phyloP scores from a whole-genome alignment of 495 filamentous ascomycete species.

The Clavariopsis aquatica region DNA sequence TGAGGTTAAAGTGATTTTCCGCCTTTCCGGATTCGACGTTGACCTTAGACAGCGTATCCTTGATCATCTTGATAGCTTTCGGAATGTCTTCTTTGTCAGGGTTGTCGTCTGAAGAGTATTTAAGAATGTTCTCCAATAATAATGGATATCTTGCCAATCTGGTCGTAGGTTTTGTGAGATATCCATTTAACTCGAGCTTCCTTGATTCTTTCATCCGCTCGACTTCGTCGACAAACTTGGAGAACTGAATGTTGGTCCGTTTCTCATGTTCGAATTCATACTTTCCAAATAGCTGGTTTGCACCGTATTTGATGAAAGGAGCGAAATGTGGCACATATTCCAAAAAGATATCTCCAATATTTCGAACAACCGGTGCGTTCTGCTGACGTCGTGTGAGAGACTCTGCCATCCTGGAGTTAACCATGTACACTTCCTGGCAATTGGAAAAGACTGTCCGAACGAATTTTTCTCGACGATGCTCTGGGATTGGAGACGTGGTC shows the following conservation, averaged over 20 bases:
- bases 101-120: conserved; percentile 82
- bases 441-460: conserved; percentile 95
- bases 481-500: conserved; percentile 80
- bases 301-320: conserved; percentile 95
- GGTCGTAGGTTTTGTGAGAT: conserved; percentile 97
- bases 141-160: conserved; percentile 93
- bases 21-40: conserved; percentile 95
- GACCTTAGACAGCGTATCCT: conserved; percentile 81
- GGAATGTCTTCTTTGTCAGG: conserved; percentile 91
- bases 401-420: conserved; percentile 85
- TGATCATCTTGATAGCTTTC: conserved; percentile 78
- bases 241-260: conserved; percentile 77
- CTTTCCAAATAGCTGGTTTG: conserved; percentile 94
- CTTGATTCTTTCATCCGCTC: conserved; percentile 94
- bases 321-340: conserved; percentile 88
- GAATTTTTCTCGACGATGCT: conserved; percentile 82
- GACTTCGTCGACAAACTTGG: conserved; percentile 93
- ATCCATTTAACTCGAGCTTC: conserved; percentile 96
- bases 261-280: conserved; percentile 98
- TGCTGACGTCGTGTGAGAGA: conserved; percentile 87
- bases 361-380: conserved; percentile 80
- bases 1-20: conserved; percentile 96
- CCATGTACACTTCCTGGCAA: conserved; percentile 87
- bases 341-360: conserved; percentile 92
- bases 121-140: conserved; percentile 85